Conservation (phyloP, 352 stramenopile genomes). For the Globisporangium middletonii region DNA sequence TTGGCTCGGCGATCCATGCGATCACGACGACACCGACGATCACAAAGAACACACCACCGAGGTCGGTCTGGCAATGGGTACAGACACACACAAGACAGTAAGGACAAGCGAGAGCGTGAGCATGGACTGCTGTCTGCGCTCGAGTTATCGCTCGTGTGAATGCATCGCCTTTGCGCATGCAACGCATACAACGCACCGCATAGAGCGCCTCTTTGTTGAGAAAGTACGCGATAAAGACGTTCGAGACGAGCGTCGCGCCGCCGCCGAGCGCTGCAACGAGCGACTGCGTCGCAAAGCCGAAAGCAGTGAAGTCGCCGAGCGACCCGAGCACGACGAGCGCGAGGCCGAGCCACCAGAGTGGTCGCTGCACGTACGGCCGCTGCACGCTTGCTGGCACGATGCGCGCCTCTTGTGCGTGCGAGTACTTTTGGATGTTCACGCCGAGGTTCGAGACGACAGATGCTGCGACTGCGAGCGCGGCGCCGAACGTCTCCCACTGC, state of each 20-base stretch:
- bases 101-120: background rate
- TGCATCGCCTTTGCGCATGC: background rate
- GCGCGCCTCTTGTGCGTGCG: conserved; percentile 54
- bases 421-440: conserved; percentile 90
- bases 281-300: conserved; percentile 87
- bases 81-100: conserved; percentile 1
- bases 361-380: conserved; percentile 76
- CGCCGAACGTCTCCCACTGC: conserved; percentile 78
- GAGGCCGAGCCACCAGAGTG: conserved; percentile 85
- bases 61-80: conserved; percentile 41
- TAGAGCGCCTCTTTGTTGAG: conserved; percentile 78
- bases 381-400: conserved; percentile 35
- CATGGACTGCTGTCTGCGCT: too few species aligned
- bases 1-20: conserved; percentile 78
- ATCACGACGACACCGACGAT: conserved; percentile 86
- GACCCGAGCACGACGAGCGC: conserved; percentile 74
- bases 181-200: conserved; percentile 24
- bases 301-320: conserved; percentile 84
- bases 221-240: conserved; percentile 84
- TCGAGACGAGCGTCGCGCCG: conserved; percentile 82
- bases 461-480: conserved; percentile 63
- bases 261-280: conserved; percentile 83
- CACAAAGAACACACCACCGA: conserved; percentile 81
- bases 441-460: conserved; percentile 87
- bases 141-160: too few species aligned